Conservation (phyloP, 73 alveolate genomes). For the Durusdinium trenchii region DNA sequence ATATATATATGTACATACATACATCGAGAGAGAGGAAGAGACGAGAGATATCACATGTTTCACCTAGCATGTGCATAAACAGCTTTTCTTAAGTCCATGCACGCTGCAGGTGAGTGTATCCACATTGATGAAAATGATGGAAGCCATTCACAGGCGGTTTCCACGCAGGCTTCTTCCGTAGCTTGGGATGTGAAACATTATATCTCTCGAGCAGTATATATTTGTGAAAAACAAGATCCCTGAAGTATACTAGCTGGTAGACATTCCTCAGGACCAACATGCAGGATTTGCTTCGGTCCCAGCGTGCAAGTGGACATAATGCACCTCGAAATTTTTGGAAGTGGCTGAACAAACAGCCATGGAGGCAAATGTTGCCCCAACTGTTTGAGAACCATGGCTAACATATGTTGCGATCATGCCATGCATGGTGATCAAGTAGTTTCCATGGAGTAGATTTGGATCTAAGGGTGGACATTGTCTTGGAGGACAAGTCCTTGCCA, state of each 20-base stretch:
- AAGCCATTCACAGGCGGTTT: constrained; percentile 28
- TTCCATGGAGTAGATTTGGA: not conserved
- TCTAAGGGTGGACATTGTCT: constrained; percentile 39
- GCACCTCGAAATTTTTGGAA: constrained; percentile 36
- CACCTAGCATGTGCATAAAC: no score
- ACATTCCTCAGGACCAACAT: not conserved
- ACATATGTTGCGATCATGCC: not conserved
- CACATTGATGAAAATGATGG: not conserved
- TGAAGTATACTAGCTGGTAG: not conserved
- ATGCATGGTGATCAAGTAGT: not conserved
- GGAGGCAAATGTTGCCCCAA: constrained; percentile 19
- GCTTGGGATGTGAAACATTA: not conserved
- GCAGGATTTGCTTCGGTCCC: not conserved
- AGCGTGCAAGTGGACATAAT: not conserved
- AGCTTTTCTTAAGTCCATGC: no score
- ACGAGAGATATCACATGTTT: no score
- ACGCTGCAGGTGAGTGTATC: constrained; percentile 67
- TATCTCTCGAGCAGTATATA: not conserved
- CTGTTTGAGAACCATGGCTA: not conserved
- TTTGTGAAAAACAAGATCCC: no score
- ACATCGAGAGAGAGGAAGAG: no score
- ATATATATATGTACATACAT: no score
- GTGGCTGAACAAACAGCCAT: constrained; percentile 6
- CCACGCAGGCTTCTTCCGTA: constrained; percentile 13
- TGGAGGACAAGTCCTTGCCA: not conserved